Evolutionary conservation across 441 rosid species (phyloP), one percentile per base, ranked within the genome.

Genomic region (Biscutella laevigata): DNA sequence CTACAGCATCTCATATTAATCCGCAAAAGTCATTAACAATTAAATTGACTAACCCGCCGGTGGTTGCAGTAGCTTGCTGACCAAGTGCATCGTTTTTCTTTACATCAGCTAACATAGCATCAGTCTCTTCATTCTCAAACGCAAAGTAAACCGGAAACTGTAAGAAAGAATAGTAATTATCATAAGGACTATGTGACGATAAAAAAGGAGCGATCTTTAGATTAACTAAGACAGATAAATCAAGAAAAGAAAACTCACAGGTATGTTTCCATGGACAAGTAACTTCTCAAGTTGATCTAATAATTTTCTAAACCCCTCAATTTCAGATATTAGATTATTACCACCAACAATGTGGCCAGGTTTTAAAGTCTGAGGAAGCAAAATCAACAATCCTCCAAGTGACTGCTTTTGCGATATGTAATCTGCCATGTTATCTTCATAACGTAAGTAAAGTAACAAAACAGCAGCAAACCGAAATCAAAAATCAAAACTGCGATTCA

Each of bases 111-210:
- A 88, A 70, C 45, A 88, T 84, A 55, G 74, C 63, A 53, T 79
- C 77, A 59, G 88, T 78, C 57, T 83, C 84, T 59, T 88, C 94
- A 67, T 88, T 72, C 81, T 91, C 98, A 68, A 83, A 91, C 4
- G 95, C 89, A 56, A 88, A 88, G 78, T 91, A 91, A 30, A 85
- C 96, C n/a, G 96, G 98, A 75, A 71, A 91, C 98, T 91, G 82
- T 32, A 54, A 42, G 26, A 50, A 60, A 27, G 12, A 57, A 25
- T 22, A 0, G 2, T 7, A 3, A 2, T 44, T 36, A 49, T 7
- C 36, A 61, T 14, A 30, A 51, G 10, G 6, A 4, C 34, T n/a
- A 36, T 4, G 6, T 5, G 6, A 25, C n/a, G n/a, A n/a, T n/a
- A n/a, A n/a, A n/a, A n/a, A n/a, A n/a, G n/a, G n/a, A 21, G 1